Evolutionary conservation across 495 filamentous ascomycete genomes (phyloP), one percentile per base, ranked within the genome.

Genomic region (Neurospora sp.): DNA sequence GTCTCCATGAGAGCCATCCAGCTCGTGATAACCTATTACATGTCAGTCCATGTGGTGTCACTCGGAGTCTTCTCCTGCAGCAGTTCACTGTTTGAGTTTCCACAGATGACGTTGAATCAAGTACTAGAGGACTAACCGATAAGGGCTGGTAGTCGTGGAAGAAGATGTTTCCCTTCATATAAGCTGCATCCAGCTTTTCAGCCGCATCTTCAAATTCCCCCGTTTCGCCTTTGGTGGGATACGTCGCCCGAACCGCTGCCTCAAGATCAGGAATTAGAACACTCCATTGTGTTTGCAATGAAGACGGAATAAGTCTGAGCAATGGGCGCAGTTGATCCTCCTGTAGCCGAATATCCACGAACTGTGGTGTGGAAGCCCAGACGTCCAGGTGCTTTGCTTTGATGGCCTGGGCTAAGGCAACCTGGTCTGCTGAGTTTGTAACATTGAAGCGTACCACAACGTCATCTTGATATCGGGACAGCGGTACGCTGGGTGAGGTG

Each of bases 1-100:
- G 93, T 93, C 23, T 91, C 88, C 75, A 98, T 88, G 39, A 98
- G 84, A 39, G 89, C 90, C 93, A 98, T 94, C 96, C 96, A 99
- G 46, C 90, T 91, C 23, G 81, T 78, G 23, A 83, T 83, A 14
- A 81, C 79, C 80, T 81, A 62, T 11, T 20, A 3, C 16, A 59
- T 18, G 48, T 78, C 23, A 78, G 72, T 35, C 7, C 54, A 37
- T 59, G 10, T 35, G 27, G 6, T 31, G 27, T 8, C 54, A 62
- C 41, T 20, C 70, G 27, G 11, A 27, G 23, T 54, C 48, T 59
- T 12, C 23, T 5, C n/a, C 4, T 9, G 9, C 11, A 59, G 39
- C 1, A 83, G 78, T 73, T 94, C 11, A 48, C 5, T 48, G n/a
- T 12, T 31, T n/a, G 5, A 2, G 4, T 6, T 18, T 16, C 14